Base-by-base conservation (phyloP, 2,329 filamentous ascomycete species). In the Aplosporella prunicola region DNA sequence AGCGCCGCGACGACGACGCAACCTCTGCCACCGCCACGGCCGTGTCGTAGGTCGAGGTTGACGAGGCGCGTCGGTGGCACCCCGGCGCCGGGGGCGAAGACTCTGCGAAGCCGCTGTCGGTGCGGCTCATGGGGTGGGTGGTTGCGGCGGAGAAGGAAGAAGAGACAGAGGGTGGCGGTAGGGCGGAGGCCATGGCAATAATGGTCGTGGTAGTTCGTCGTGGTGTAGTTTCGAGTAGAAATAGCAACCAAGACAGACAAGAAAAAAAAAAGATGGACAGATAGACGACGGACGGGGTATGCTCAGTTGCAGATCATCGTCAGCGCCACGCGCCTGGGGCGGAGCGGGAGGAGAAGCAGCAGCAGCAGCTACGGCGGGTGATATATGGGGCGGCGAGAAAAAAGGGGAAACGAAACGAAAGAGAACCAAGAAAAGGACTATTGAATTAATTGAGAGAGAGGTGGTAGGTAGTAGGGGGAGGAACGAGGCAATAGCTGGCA, bases 81-180 rank as follows among this genome's bases (percentile, higher is more conserved):
- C 24, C 17, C 30, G 13, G 23, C n/a, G 29, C 15, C 29, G 10
- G 36, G 23, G 23, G 31, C 14, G 25, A 20, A n/a, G 28, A 29
- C 18, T 39, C 37, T 31, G 29, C 37, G 30, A 39, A 39, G 25
- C 37, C 37, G 30, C 37, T 39, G 37, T 39, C 37, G 23, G 37
- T 39, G 10, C 37, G 30, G 16, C 24, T 33, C 37, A 39, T 39
- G 37, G 37, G 37, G 24, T 34, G 22, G 24, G 37, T 25, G 11
- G 20, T 11, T 11, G 30, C 30, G 9, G 16, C n/a, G 10, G 29
- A 9, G 5, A 31, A 26, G 4, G 27, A 29, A 16, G 27, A 16
- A 14, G 27, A 29, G 11, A 9, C 27, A 29, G 15, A 8, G 14
- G 15, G 15, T 9, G 11, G 5, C 15, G 5, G 15, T 29, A 10